A percentile compares a stretch with the other conserved stretches of the same genome.
Evolutionary conservation across 2,329 filamentous ascomycete genomes (phyloP).

Genomic region (Ustilaginoidea virens): DNA sequence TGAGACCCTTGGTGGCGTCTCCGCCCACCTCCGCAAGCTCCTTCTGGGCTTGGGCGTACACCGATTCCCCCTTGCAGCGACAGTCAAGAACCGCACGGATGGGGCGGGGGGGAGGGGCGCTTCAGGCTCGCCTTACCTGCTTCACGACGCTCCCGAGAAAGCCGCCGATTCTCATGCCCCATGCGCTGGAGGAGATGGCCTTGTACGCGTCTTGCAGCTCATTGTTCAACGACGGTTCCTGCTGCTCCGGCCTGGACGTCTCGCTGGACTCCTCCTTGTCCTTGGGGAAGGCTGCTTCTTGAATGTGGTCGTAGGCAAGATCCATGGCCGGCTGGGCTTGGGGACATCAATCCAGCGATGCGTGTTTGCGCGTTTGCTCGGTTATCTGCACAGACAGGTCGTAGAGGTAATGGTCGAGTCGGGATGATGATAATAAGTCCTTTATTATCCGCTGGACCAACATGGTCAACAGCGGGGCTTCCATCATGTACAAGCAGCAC

Average conservation of each 20-base stretch:
- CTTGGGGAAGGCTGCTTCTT: conserved; percentile 60
- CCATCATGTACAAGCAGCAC: no score
- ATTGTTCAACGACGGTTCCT: conserved; percentile 50
- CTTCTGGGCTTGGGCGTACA: conserved; percentile 74
- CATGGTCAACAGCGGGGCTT: no score
- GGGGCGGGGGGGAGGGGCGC: no score
- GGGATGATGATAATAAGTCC: no score
- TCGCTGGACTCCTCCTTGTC: conserved; percentile 33
- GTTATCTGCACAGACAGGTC: no score
- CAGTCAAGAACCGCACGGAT: conserved; percentile 2
- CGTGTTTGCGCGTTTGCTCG: no score
- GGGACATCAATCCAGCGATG: no score
- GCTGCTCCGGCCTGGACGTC: conserved; percentile 23
- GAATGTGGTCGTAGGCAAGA: conserved; percentile 92
- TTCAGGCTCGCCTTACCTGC: conserved; percentile 53
- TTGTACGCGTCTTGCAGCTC: conserved; percentile 94
- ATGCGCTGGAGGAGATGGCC: conserved; percentile 78
- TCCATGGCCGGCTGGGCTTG: conserved; percentile 63
- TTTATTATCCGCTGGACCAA: no score
- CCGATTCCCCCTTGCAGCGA: conserved; percentile 51
- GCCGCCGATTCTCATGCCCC: conserved; percentile 78
- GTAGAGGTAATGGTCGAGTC: no score
- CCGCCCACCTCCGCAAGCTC: conserved; percentile 67
- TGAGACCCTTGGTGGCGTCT: conserved; percentile 70
- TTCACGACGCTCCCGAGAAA: conserved; percentile 87